phyloP scores from a whole-genome alignment of 768 basidiomycete genomes.

The Tylopilus subfusipes region DNA sequence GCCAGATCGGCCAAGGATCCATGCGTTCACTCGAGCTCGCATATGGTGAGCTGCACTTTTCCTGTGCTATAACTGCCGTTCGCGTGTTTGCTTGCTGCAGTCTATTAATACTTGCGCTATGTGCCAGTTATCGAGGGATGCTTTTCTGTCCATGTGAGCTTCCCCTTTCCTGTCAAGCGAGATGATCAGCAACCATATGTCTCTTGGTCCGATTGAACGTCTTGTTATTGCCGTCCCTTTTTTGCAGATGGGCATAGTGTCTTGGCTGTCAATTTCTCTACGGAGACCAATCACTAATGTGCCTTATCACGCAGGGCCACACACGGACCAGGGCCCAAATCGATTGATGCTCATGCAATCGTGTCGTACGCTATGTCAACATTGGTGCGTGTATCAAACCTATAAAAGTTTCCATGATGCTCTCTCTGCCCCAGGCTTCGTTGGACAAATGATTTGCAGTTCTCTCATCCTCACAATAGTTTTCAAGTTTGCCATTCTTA shows the following conservation, averaged over 20 bases:
- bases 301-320: neutral
- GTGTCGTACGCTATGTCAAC: neutral
- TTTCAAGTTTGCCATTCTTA: slow-evolving; percentile 12
- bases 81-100: neutral
- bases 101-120: neutral
- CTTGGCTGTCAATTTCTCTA: neutral
- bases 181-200: neutral
- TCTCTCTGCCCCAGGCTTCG: neutral
- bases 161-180: neutral
- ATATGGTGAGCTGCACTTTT: neutral
- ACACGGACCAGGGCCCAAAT: neutral
- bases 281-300: neutral
- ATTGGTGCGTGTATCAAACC: neutral
- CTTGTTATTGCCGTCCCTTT: too few relatives aligned
- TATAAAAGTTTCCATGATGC: slow-evolving; percentile 10
- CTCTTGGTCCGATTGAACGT: neutral
- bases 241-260: neutral
- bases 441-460: neutral
- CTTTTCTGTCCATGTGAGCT: slow-evolving; percentile 4
- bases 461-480: slow-evolving; percentile 10
- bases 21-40: neutral
- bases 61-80: neutral
- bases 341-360: neutral
- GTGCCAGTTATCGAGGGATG: neutral
- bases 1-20: neutral